Conservation (phyloP, 225 moss, liverwort and hornwort species). For the Ulota crispa region DNA sequence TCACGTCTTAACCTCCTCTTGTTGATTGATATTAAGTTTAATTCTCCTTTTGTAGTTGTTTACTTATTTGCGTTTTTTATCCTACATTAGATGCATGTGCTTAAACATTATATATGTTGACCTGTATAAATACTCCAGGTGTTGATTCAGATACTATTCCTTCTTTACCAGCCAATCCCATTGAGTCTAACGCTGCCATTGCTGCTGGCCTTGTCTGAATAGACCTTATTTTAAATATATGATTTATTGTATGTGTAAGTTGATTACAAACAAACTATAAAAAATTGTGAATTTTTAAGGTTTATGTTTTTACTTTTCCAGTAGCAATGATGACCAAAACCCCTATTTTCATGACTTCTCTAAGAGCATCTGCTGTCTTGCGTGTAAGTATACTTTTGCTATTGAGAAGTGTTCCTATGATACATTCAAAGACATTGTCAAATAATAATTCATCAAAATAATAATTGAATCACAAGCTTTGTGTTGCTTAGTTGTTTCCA, state of each 20-base stretch:
- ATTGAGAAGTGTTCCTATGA: constrained; percentile 65
- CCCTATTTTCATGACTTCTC: constrained; percentile 51
- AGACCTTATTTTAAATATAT: background rate
- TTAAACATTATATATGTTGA: background rate
- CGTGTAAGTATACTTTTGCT: constrained; percentile 52
- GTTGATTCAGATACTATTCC: constrained; percentile 36
- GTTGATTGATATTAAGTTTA: too few relatives aligned
- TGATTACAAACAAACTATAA: too few relatives aligned
- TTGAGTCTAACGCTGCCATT: constrained; percentile 48
- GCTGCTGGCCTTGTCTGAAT: constrained; percentile 56
- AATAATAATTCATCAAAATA: background rate
- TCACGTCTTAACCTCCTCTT: too few relatives aligned
- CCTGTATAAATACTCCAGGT: constrained; percentile 72
- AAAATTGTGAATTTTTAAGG: too few relatives aligned
- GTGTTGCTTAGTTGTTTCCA: too few relatives aligned
- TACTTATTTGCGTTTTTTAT: too few relatives aligned
- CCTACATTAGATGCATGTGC: too few relatives aligned
- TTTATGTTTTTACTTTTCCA: constrained; percentile 58
- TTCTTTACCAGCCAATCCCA: constrained; percentile 44
- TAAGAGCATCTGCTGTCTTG: constrained; percentile 54
- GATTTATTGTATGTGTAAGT: background rate
- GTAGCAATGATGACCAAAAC: constrained; percentile 77
- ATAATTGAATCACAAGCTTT: too few relatives aligned
- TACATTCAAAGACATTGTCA: background rate
- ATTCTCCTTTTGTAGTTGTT: too few relatives aligned